A percentile compares a stretch with the other conserved stretches of the same genome.
Evolutionary conservation across 2,329 filamentous ascomycete genomes (phyloP).

Genomic region (Fusarium xyrophilum): DNA sequence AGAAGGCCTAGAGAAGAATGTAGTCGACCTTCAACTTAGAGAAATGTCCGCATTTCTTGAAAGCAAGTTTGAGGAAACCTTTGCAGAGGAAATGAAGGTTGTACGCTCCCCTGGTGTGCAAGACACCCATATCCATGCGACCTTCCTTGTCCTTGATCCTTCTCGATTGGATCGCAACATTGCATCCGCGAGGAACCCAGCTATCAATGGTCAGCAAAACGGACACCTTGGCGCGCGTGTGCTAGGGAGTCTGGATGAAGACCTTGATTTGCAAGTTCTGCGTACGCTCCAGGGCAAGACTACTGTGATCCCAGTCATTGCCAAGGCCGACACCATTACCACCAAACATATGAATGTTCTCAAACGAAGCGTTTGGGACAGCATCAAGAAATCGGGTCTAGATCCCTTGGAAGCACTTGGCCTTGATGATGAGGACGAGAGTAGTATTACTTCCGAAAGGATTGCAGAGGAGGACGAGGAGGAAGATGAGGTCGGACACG

Average conservation of each 20-base stretch:
- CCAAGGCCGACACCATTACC: slow-evolving; percentile 97
- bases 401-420: slow-evolving; percentile 89
- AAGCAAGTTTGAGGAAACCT: slow-evolving; percentile 98
- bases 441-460: slow-evolving; percentile 60
- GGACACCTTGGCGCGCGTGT: slow-evolving; percentile 53
- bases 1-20: slow-evolving; percentile 89
- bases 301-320: slow-evolving; percentile 91
- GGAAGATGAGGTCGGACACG: slow-evolving; percentile 28
- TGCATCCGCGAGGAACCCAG: slow-evolving; percentile 64
- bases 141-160: slow-evolving; percentile 91
- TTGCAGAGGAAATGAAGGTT: slow-evolving; percentile 97
- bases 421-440: slow-evolving; percentile 76
- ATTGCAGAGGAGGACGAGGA: slow-evolving; percentile 63
- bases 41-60: slow-evolving; percentile 93
- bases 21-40: slow-evolving; percentile 91
- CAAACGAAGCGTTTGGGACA: slow-evolving; percentile 89
- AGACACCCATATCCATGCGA: slow-evolving; percentile 97
- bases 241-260: slow-evolving; percentile 79
- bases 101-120: slow-evolving; percentile 89
- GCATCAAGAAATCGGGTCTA: slow-evolving; percentile 82
- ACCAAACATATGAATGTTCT: slow-evolving; percentile 90
- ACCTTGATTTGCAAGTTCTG: slow-evolving; percentile 88
- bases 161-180: slow-evolving; percentile 84
- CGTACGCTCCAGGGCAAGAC: slow-evolving; percentile 90
- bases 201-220: slow-evolving; percentile 59